Base-by-base conservation (phyloP, 2,329 filamentous ascomycete genomes). In the Pleoardoris graminearum region DNA sequence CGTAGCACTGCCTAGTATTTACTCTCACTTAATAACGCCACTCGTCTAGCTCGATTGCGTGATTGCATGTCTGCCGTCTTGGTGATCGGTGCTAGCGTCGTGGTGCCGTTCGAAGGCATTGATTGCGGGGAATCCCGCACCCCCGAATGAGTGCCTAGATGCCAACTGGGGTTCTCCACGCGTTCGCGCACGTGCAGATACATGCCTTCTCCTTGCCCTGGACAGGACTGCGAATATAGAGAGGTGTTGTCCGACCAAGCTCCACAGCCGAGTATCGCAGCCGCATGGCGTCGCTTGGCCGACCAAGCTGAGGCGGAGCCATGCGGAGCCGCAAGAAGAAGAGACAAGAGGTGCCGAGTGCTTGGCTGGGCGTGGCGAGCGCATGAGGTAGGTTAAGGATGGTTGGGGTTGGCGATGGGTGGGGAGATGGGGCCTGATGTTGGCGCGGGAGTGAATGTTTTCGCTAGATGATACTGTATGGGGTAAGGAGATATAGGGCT, bases 261-360 rank as follows among this genome's bases (percentile, higher is more conserved):
- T 42, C 38, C 23, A 42, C 38, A 42, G 38, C 38, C 38, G 29
- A 42, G 38, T 22, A 11, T n/a, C 22, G n/a, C 33, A 36, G 33
- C n/a, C 33, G 33, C n/a, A 16, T 25, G 38, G 22, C 22, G 22
- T 12, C 23, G 19, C 22, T 42, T 42, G 38, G 38, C 38, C 10
- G 38, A 22, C 27, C 38, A 42, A 42, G 38, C 21, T 16, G 22
- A 27, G 38, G 38, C 38, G 38, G 17, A 36, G 33, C 4, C 14
- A 17, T 7, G 23, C 22, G 23, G 12, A 16, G 21, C 14, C 16
- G 23, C 11, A 4, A 14, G 12, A 27, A 29, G n/a, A 42, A 12
- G 7, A 4, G 16, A 21, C n/a, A 16, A 10, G 35, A 16, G 35
- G 7, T 8, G 38, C 38, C 7, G 38, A 42, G 38, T 42, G 38